These are phyloP conservation scores for Macrocybe gigantea DNA, from an alignment of 768 basidiomycete species.

Conservation along the genomic window DNA sequence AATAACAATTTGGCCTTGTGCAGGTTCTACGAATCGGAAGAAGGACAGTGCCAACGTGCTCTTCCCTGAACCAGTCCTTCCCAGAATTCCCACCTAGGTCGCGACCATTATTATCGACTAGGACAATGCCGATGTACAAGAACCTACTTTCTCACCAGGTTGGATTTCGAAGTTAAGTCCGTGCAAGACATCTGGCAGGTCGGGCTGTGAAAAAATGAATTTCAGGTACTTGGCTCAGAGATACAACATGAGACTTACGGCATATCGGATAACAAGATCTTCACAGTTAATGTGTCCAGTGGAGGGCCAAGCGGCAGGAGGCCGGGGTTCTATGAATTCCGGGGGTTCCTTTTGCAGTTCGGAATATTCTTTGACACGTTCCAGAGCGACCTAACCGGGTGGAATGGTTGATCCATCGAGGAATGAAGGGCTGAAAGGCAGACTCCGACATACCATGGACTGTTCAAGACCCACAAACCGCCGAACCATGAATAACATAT, in stretches of 20 bases:
- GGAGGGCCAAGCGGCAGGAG: constrained; percentile 74
- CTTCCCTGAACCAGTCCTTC: constrained; percentile 72
- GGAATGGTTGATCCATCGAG: background rate
- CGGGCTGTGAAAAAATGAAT: constrained; percentile 46
- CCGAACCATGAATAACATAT: constrained; percentile 65
- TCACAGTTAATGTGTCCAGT: constrained; percentile 65
- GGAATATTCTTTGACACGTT: constrained; percentile 89
- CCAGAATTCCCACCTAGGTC: constrained; percentile 59
- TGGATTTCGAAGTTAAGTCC: constrained; percentile 65
- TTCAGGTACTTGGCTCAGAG: background rate
- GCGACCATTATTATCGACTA: background rate
- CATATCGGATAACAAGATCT: constrained; percentile 71
- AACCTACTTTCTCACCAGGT: constrained; percentile 69
- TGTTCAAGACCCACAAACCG: constrained; percentile 88
- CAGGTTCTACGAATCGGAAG: constrained; percentile 87
- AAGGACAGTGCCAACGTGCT: constrained; percentile 74
- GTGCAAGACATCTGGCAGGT: constrained; percentile 83
- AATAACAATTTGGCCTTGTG: constrained; percentile 65
- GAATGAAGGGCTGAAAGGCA: background rate
- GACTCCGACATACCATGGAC: constrained; percentile 60
- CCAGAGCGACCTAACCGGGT: constrained; percentile 60
- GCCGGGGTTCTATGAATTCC: constrained; percentile 85
- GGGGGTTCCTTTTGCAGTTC: constrained; percentile 72
- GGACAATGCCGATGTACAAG: background rate
- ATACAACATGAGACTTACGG: constrained; percentile 39